Percentiles rank a stretch among this genome's conserved stretches.
Conservation (phyloP, 805 yeast genomes). For the Candida alai region DNA sequence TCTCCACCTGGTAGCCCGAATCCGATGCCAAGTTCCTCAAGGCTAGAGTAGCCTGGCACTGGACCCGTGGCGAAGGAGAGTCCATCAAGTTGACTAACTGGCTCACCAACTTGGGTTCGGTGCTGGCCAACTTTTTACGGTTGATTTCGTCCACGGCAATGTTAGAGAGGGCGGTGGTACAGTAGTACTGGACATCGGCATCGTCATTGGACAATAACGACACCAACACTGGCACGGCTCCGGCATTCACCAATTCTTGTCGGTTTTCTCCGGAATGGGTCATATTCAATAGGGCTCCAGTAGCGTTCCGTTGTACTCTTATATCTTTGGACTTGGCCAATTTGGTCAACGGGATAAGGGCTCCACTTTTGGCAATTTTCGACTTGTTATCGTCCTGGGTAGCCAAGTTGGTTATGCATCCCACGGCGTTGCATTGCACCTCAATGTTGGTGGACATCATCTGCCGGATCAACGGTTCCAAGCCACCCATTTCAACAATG, state of each 20-base stretch:
- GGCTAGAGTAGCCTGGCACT: slow-evolving; percentile 97
- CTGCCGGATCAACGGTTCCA: slow-evolving; percentile 93
- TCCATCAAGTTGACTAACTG: slow-evolving; percentile 90
- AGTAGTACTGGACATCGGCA: slow-evolving; percentile 96
- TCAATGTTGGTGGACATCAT: slow-evolving; percentile 97
- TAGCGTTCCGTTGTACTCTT: slow-evolving; percentile 96
- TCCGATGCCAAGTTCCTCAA: slow-evolving; percentile 94
- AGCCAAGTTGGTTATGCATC: slow-evolving; percentile 96
- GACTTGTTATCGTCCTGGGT: slow-evolving; percentile 97
- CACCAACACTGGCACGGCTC: slow-evolving; percentile 95
- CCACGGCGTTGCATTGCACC: slow-evolving; percentile 98
- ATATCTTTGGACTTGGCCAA: slow-evolving; percentile 91
- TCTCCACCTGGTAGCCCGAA: slow-evolving; percentile 91
- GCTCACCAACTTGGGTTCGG: slow-evolving; percentile 87
- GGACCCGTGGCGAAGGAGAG: slow-evolving; percentile 89
- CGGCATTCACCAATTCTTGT: slow-evolving; percentile 94
- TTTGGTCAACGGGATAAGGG: slow-evolving; percentile 88
- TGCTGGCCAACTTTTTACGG: slow-evolving; percentile 80
- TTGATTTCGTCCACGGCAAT: slow-evolving; percentile 95
- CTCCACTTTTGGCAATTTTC: slow-evolving; percentile 94
- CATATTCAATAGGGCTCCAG: slow-evolving; percentile 97
- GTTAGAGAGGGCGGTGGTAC: slow-evolving; percentile 95
- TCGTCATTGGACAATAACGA: slow-evolving; percentile 80
- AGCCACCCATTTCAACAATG: slow-evolving; percentile 97
- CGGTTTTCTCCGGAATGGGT: slow-evolving; percentile 96